These are phyloP conservation scores for Cichorium intybus DNA, from an alignment of 140 eudicot species.

Conservation along the genomic window DNA sequence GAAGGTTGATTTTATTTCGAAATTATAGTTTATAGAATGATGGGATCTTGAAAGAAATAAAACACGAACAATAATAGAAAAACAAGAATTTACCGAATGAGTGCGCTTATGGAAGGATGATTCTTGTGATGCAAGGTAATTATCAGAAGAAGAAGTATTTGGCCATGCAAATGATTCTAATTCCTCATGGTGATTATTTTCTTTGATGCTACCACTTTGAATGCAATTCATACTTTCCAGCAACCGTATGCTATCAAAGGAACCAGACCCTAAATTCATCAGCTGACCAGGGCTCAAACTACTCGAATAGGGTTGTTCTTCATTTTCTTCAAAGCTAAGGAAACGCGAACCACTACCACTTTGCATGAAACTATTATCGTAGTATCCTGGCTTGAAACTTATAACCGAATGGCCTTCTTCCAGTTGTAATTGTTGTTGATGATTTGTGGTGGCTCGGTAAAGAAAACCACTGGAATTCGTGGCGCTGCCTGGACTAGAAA, in stretches of 20 bases:
- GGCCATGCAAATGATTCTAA: constrained; percentile 60
- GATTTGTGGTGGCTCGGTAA: constrained; percentile 21
- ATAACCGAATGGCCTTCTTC: constrained; percentile 71
- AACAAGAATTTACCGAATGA: constrained; percentile 35
- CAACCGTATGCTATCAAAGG: constrained; percentile 30
- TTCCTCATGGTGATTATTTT: constrained; percentile 27
- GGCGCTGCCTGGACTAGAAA: constrained; percentile 72
- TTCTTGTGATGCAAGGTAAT: constrained; percentile 40
- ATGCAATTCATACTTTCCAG: constrained; percentile 38
- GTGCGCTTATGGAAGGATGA: constrained; percentile 60
- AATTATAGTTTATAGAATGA: neutral
- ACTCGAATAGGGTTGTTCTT: constrained; percentile 34
- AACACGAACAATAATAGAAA: neutral
- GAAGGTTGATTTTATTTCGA: neutral
- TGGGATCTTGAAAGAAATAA: neutral
- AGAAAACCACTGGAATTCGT: constrained; percentile 48
- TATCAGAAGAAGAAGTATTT: constrained; percentile 33
- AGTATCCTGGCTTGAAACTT: constrained; percentile 55
- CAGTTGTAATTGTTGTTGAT: constrained; percentile 28
- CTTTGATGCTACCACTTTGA: constrained; percentile 37
- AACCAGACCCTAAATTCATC: constrained; percentile 36
- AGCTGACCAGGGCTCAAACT: constrained; percentile 25
- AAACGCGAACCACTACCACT: constrained; percentile 50
- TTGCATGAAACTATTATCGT: constrained; percentile 40
- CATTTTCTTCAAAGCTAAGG: constrained; percentile 61